Evolutionary conservation across 495 filamentous ascomycete genomes (phyloP), one percentile per base, ranked within the genome.

Genomic region (Alectoria sarmentosa): DNA sequence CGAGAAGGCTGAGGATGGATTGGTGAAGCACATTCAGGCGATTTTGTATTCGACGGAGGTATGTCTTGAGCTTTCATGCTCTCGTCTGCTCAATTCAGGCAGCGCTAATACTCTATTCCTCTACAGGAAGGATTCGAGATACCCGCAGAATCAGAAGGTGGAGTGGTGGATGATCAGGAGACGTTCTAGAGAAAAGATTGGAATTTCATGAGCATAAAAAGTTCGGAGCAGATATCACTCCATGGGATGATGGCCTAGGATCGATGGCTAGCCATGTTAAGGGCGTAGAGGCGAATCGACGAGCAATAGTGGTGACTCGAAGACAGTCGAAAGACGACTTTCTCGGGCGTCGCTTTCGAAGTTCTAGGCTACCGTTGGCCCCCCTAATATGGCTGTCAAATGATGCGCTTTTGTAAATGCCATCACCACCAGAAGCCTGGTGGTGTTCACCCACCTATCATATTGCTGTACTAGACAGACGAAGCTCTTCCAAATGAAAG

Each of bases 31-130:
- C 75, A 96, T 98, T 75, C 94, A 98, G 79, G 85, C 84, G 23
- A 98, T 97, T 76, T 79, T 98, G 66, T 98, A 98, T 83, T 96
- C 91, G 62, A 98, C 94, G 63, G 94, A 98, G 82, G 86, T 88
- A 73, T 17, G 42, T 2, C 21, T 34, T 3, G 30, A 17, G 28
- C 17, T 34, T 34, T 7, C 52, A 10, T 55, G 21, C 49, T 41
- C 41, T 21, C 42, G 5, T 32, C 41, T 10, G 4, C 21, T 26
- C 19, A 23, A 8, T 19, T 3, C 30, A 42, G 38, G 21, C n/a
- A 4, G 3, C 1, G 32, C 21, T 46, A 32, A 36, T 58, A 70
- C 38, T 70, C 60, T 54, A 19, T 21, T 57, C 14, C 10, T 8
- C 54, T 63, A 65, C 63, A 83, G 80, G 80, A 83, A 66, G 80